Evolutionary conservation across 1,139 yeast species (phyloP), one percentile per base, ranked within the genome.

Genomic region (Tardiomyces digboiensis): DNA sequence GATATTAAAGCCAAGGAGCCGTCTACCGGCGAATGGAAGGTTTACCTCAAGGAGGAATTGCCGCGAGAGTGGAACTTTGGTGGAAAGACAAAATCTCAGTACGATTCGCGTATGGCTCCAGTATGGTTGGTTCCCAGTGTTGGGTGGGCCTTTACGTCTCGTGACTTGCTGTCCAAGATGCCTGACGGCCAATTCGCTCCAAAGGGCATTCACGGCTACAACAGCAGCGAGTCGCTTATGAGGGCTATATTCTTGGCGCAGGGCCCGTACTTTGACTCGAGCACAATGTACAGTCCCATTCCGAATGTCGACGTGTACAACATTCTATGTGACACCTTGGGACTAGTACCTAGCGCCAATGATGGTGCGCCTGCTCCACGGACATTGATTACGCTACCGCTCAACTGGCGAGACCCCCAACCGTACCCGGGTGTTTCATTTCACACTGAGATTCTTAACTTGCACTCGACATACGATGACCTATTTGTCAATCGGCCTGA

Each of bases 131-230:
- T 88, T 1, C 96, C 97, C 0, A 72, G 79, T 26, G 80, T 85
- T 5, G 96, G 96, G 0, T 88, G 83, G 66, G 70, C 84, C 0
- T 64, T 87, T n/a, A 76, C 87, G 1, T 82, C 88, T 1, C 75
- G 72, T 46, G 68, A 71, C 16, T 76, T 75, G 49, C 75, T 79
- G 73, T 70, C 73, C 26, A 68, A 69, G 1, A 71, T 71, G 53
- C 33, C 33, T 16, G 62, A 64, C 29, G 61, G 67, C 43, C 71
- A 75, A 21, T 82, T 82, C 59, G 61, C 63, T 33, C 86, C 91
- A 2, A 72, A 69, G 45, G 96, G 96, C 3, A 83, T 82, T 0
- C 95, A 86, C 60, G 97, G 97, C 0, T 88, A 85, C 58, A 78
- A 83, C 57, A 82, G 82, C 56, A 72, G 80, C 0, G 88, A 82